Base-by-base conservation (phyloP, 345 rosid species). In the Salix arbutifolia region DNA sequence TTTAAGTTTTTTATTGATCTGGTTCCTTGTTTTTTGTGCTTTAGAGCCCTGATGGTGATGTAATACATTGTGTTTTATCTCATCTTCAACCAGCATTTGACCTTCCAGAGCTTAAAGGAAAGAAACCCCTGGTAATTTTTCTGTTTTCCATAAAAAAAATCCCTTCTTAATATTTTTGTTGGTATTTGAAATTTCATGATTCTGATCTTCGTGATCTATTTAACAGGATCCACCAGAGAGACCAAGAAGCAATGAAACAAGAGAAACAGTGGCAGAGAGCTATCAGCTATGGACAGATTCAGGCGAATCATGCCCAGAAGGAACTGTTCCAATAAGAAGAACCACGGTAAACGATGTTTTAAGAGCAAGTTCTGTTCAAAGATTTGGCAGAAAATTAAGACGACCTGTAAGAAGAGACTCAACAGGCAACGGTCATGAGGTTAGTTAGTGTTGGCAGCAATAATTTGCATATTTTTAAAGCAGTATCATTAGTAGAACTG, bases 41-140 rank as follows among this genome's bases (percentile, higher is more conserved):
- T 77, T 37, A 82, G 84, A 82, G 84, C 71, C 84, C 84, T 21
- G 84, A 82, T 60, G 84, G 84, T 16, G 84, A 82, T 48, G 56
- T 74, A 19, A 53, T 82, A 40, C 81, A 82, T 48, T 82, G 84
- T 67, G 81, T 82, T 62, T 66, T 74, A 71, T 70, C 84, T 56
- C 81, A 82, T 82, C 81, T 74, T 74, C 84, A 82, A 74, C 84
- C 84, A 30, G 81, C 84, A 82, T 82, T 82, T 78, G 84, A 82
- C 62, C 84, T 71, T 78, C 81, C 84, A 19, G 13, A 53, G 70
- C 81, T 82, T 67, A 74, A 35, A 61, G 81, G 84, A 46, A 31
- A 56, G 33, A 82, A 71, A 58, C 84, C 84, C 28, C 61, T 82
- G 84, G 84, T 82, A 71, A 38, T 0, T 16, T 46, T 50, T 68